Conservation (phyloP, 2,329 filamentous ascomycete species). For the Huntiella moniliformis region DNA sequence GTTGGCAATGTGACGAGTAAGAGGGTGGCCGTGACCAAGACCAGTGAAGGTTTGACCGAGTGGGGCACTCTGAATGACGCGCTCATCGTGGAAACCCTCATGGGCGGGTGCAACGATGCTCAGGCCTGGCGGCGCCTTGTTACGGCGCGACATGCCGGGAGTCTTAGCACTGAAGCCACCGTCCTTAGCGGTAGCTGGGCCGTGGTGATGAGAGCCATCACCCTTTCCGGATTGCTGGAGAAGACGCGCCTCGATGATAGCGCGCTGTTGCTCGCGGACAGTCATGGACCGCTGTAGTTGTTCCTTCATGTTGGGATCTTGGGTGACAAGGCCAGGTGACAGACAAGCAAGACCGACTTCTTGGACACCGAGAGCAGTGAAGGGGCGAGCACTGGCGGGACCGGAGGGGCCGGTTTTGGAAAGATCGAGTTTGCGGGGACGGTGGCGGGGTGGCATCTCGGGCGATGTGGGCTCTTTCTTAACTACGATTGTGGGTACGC, state of each 20-base stretch:
- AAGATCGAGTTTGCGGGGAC: slow-evolving; percentile 60
- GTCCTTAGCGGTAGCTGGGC: slow-evolving; percentile 25
- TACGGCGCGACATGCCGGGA: slow-evolving; percentile 51
- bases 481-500: slow-evolving; percentile 64
- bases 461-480: slow-evolving; percentile 94
- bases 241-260: slow-evolving; percentile 80
- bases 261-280: slow-evolving; percentile 81
- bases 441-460: slow-evolving; percentile 53
- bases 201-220: slow-evolving; percentile 27
- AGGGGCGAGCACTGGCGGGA: slow-evolving; percentile 46
- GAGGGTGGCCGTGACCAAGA: slow-evolving; percentile 51
- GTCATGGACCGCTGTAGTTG: slow-evolving; percentile 87
- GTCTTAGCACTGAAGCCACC: slow-evolving; percentile 43
- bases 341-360: slow-evolving; percentile 87
- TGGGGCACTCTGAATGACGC: slow-evolving; percentile 91
- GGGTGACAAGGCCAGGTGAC: slow-evolving; percentile 87
- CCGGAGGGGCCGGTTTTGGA: slow-evolving; percentile 42
- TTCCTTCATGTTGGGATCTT: slow-evolving; percentile 91
- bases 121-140: slow-evolving; percentile 71
- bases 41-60: slow-evolving; percentile 91
- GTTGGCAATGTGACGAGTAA: slow-evolving; percentile 61
- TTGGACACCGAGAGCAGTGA: slow-evolving; percentile 69
- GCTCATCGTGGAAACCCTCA: slow-evolving; percentile 78
- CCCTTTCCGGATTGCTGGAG: slow-evolving; percentile 73
- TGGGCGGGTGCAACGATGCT: slow-evolving; percentile 92